Evolutionary conservation across 1,284 basidiomycete species (phyloP), one percentile per base, ranked within the genome.

Genomic region (Meira nashicola): DNA sequence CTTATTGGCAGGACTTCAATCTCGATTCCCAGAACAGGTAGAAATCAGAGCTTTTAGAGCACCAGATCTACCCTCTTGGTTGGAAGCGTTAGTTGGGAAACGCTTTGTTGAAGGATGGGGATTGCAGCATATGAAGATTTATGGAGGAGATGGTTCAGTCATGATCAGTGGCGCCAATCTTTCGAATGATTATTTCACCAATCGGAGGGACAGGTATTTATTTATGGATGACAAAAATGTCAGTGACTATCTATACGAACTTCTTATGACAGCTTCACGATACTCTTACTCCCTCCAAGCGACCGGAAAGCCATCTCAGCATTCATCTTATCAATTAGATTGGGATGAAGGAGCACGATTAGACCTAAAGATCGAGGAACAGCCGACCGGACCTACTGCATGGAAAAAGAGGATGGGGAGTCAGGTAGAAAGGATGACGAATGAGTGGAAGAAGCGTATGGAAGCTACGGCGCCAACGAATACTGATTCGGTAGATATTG

Each of bases 31-130:
- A 0, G 84, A 89, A 61, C 54, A 39, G 7, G 86, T 92, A 15
- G 86, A 87, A 58, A 82, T 83, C 91, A 56, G 74, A 2, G 65
- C 98, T 89, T 78, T 86, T 87, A 70, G 71, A 53, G 92, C 90
- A 67, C 92, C 94, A 0, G 89, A 87, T 60, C 82, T 97, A 11
- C 66, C 85, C 23, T 87, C 89, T 0, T 67, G 89, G 39, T 81
- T 90, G 76, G 86, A 89, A 44, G 84, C 83, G 60, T 62, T 93
- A 21, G 86, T 97, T 1, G 95, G 95, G 1, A 88, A 89, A 53
- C 83, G 95, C 47, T 95, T 92, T 79, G 93, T 97, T 73, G 95
- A 99, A 80, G 95, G 93, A 0, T 97, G 91, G 88, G 94, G 95
- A 0, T 89, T 94, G 2, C 96, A 94, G 89, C 95, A 98, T 78